phyloP scores from a whole-genome alignment of 441 rosid species.

The Hura crepitans region DNA sequence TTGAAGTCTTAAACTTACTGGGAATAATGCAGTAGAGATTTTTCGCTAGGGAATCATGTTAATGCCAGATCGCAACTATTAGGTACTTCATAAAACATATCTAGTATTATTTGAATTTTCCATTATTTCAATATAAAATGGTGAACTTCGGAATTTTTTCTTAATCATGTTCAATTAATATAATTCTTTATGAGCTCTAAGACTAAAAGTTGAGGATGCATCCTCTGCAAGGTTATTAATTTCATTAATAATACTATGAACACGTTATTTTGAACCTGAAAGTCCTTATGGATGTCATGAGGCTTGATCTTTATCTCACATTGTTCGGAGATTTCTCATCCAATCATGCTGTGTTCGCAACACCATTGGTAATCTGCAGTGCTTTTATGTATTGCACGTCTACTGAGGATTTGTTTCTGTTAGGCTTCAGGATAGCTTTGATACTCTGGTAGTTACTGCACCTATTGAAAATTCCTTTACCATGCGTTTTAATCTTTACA shows the following conservation, averaged over 20 bases:
- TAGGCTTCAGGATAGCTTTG: constrained; percentile 1
- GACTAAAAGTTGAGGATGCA: not conserved
- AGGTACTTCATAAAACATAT: not conserved
- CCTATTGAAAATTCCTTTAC: constrained; percentile 3
- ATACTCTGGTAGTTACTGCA: not conserved
- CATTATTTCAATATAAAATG: not conserved
- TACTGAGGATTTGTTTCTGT: not conserved
- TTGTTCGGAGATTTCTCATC: not conserved
- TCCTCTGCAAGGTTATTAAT: not conserved
- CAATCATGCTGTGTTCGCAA: not conserved
- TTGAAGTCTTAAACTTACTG: no score
- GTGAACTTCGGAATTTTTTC: not conserved
- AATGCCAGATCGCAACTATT: not conserved
- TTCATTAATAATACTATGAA: not conserved
- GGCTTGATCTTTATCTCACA: not conserved
- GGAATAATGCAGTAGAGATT: no score
- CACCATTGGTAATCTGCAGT: constrained; percentile 2
- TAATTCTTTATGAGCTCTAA: not conserved
- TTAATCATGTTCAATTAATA: not conserved
- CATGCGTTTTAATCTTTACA: not conserved
- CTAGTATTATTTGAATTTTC: not conserved
- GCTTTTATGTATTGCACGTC: not conserved
- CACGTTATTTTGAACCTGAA: not conserved
- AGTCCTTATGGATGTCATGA: not conserved
- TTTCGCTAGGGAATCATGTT: not conserved